Conservation (phyloP, 768 basidiomycete genomes). For the Naematelia aurantialba region DNA sequence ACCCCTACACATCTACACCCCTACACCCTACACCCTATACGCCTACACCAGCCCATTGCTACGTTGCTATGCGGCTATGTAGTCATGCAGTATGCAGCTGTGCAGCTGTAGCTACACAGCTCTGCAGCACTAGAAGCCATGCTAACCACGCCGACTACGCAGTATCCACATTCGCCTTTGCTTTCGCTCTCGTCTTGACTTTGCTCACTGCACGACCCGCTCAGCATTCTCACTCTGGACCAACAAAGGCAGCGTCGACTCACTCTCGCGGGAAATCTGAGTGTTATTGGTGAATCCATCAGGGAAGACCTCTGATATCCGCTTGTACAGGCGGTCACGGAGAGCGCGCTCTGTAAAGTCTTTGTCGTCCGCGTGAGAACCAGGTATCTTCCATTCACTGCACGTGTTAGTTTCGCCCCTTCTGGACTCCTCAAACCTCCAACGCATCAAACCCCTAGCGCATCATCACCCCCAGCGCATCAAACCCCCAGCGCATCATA, state of each 20-base stretch:
- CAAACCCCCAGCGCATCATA: slow-evolving; percentile 19
- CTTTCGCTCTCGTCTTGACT: slow-evolving; percentile 8
- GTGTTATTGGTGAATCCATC: slow-evolving; percentile 33
- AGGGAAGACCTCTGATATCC: slow-evolving; percentile 25
- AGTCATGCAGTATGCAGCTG: not conserved
- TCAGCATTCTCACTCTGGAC: not conserved
- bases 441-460: too few relatives aligned
- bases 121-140: not conserved
- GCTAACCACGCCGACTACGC: not conserved
- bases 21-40: not conserved
- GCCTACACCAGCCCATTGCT: not conserved
- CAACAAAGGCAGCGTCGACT: slow-evolving; percentile 15
- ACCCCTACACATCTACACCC: not conserved
- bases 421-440: too few relatives aligned
- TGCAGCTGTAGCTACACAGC: not conserved
- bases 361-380: not conserved
- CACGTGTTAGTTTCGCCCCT: slow-evolving; percentile 19
- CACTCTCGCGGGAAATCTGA: slow-evolving; percentile 41
- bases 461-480: slow-evolving; percentile 13
- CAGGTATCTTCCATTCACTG: slow-evolving; percentile 21
- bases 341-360: not conserved
- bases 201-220: slow-evolving; percentile 4
- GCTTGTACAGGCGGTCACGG: not conserved
- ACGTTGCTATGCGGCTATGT: not conserved
- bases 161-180: not conserved